phyloP scores from a whole-genome alignment of 768 basidiomycete species.

The Mycena rebaudengoi region DNA sequence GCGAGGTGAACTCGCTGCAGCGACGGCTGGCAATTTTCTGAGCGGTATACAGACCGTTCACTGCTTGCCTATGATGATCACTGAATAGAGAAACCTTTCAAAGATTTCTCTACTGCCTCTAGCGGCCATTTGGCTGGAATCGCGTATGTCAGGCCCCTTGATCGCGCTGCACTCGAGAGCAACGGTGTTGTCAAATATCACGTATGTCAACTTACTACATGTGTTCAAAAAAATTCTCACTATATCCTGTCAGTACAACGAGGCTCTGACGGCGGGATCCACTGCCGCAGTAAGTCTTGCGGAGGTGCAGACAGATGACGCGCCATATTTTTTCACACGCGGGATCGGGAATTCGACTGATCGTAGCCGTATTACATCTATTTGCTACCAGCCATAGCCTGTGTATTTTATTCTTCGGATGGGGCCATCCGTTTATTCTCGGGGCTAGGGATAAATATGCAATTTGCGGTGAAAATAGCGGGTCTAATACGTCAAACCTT shows the following conservation, averaged over 20 bases:
- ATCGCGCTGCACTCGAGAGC: neutral
- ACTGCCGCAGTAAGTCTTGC: neutral
- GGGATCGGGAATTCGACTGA: neutral
- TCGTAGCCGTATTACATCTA: neutral
- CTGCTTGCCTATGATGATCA: no score
- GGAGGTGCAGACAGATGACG: neutral
- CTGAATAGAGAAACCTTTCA: no score
- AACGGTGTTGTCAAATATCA: neutral
- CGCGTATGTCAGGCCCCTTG: neutral
- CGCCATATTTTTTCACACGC: neutral
- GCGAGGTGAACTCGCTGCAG: neutral
- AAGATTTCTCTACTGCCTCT: neutral
- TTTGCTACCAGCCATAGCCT: no score
- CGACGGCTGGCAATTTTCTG: neutral
- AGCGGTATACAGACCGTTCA: neutral
- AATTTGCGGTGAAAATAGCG: no score
- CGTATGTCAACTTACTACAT: neutral
- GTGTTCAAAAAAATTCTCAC: neutral
- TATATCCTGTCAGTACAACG: neutral
- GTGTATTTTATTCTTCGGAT: no score
- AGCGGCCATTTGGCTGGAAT: neutral
- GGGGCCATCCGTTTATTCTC: no score
- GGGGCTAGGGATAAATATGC: no score
- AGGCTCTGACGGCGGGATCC: neutral
- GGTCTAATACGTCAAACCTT: no score